A percentile compares a stretch with the other conserved stretches of the same genome.
phyloP scores from a whole-genome alignment of 352 stramenopile species.

The Phytophthora niederhauseri region DNA sequence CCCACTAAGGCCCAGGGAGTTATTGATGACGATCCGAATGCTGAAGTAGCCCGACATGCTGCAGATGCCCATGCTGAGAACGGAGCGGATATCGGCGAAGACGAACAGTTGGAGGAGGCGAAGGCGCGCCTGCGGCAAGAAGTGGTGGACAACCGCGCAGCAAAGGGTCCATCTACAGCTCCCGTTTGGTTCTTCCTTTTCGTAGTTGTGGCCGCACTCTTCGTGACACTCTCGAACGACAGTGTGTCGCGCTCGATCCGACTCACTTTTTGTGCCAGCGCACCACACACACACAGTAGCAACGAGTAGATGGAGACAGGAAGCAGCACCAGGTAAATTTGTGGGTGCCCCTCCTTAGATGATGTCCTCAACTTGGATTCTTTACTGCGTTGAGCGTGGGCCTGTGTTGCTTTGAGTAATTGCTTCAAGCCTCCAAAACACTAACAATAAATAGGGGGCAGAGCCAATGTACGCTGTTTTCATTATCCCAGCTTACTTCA shows the following conservation, averaged over 20 bases:
- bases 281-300: slow-evolving; percentile 31
- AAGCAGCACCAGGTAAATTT: neutral
- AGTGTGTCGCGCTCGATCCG: slow-evolving; percentile 59
- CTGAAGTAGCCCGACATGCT: slow-evolving; percentile 31
- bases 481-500: slow-evolving; percentile 31
- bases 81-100: slow-evolving; percentile 45
- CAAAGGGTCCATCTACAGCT: slow-evolving; percentile 36
- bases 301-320: slow-evolving; percentile 28
- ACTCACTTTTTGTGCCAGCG: slow-evolving; percentile 22
- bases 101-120: slow-evolving; percentile 34
- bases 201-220: slow-evolving; percentile 50
- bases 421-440: slow-evolving; percentile 5
- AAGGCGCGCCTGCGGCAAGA: slow-evolving; percentile 55
- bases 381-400: slow-evolving; percentile 13
- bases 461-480: slow-evolving; percentile 10
- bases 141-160: slow-evolving; percentile 34
- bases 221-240: slow-evolving; percentile 78
- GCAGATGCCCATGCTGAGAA: slow-evolving; percentile 49
- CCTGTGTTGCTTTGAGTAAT: too few species aligned
- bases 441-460: slow-evolving; percentile 11
- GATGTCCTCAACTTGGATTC: slow-evolving; percentile 12
- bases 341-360: slow-evolving; percentile 6
- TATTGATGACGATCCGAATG: slow-evolving; percentile 41
- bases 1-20: slow-evolving; percentile 24
- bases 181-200: slow-evolving; percentile 63